Base-by-base conservation (phyloP, 2,329 filamentous ascomycete genomes). In the Cordyceps cicadae region DNA sequence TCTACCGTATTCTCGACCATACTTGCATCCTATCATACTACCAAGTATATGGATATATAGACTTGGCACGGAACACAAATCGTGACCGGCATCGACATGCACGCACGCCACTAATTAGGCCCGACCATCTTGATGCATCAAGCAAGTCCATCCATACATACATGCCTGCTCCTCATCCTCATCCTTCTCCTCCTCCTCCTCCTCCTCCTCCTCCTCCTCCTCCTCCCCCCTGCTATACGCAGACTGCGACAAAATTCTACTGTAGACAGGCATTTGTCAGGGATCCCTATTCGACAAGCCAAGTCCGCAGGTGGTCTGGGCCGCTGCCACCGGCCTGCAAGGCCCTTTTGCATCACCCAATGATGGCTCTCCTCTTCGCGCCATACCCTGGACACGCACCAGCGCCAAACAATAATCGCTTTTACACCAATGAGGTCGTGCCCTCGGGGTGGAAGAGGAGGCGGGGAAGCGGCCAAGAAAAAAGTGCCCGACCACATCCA, bases 381-480 rank as follows among this genome's bases (percentile, higher is more conserved):
- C 60, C 60, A 54, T 56, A 57, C 60, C 60, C 60, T 58, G 54
- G 53, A 32, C 48, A 24, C 39, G 26, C 48, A 45, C 46, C 50
- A 51, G 54, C 60, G 60, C 60, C 54, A 62, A 49, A 52, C 41
- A 34, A 34, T 37, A 34, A 45, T 37, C 43, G 19, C 43, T 37
- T 53, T 58, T 58, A 21, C 48, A 54, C 60, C 60, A 62, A 62
- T 62, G 43, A 57, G 60, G 34, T 49, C 37, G 19, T 29, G 39
- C 24, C 34, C 45, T 8, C 54, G 45, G 8, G 26, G 29, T 45
- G 32, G 8, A n/a, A 19, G n/a, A n/a, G n/a, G n/a, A n/a, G 15
- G 4, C 39, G 43, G 56, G 37, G 37, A 26, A 24, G 39, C 29
- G 29, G 39, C 49, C 55, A 58, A 58, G 45, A 39, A 34, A 29